phyloP scores from a whole-genome alignment of 78 protist genomes.

The Fonticula alba region DNA sequence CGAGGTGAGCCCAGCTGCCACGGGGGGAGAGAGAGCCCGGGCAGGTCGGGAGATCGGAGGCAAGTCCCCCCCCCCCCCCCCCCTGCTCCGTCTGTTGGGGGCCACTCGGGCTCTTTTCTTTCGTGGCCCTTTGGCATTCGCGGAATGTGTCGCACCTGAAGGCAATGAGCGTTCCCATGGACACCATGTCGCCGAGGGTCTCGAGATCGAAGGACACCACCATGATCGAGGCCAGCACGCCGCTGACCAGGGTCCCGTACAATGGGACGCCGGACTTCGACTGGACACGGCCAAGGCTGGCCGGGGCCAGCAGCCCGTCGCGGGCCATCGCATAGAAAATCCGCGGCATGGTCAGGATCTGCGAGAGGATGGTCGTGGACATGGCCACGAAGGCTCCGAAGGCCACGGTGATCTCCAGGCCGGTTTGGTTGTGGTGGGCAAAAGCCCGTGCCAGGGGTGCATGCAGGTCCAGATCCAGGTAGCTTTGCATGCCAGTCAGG shows the following conservation, averaged over 20 bases:
- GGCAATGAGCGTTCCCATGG: slow-evolving; percentile 41
- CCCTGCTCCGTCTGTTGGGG: slow-evolving; percentile 7
- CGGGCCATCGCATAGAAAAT: slow-evolving; percentile 5
- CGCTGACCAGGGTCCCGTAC: slow-evolving; percentile 26
- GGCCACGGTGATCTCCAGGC: neutral
- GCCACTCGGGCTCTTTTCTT: slow-evolving; percentile 11
- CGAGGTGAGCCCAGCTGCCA: too few relatives aligned
- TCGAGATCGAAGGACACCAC: slow-evolving; percentile 18
- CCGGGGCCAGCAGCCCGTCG: slow-evolving; percentile 14
- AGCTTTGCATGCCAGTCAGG: slow-evolving; percentile 28
- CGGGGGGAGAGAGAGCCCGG: too few relatives aligned
- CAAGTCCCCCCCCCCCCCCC: too few relatives aligned
- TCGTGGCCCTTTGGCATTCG: slow-evolving; percentile 15
- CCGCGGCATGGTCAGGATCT: neutral
- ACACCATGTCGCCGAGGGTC: slow-evolving; percentile 30
- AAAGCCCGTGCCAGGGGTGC: slow-evolving; percentile 35
- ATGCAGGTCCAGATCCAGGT: slow-evolving; percentile 9
- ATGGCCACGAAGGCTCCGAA: slow-evolving; percentile 5
- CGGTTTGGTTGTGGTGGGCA: slow-evolving; percentile 3
- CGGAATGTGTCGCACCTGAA: slow-evolving; percentile 29
- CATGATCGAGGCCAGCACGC: slow-evolving; percentile 16
- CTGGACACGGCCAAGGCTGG: neutral
- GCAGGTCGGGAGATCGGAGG: slow-evolving; percentile 17
- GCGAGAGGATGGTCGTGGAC: neutral
- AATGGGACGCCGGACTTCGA: slow-evolving; percentile 8